These are phyloP conservation scores for Cicer bijugum DNA, from an alignment of 306 rosid genomes.

Conservation along the genomic window DNA sequence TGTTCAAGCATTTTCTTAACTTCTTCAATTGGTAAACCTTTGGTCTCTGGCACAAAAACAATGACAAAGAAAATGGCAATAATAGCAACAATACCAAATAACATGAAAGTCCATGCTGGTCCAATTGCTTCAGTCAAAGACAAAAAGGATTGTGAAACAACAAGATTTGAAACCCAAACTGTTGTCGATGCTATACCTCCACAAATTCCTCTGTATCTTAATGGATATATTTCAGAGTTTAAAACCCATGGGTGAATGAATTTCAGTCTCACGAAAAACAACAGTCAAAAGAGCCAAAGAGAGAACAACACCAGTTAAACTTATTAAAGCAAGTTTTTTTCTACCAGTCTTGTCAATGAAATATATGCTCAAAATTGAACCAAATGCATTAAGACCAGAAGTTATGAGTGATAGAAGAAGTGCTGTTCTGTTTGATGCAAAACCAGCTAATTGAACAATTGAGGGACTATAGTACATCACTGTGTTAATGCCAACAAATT, in stretches of 20 bases:
- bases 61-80: constrained; percentile 61
- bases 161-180: constrained; percentile 63
- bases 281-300: constrained; percentile 51
- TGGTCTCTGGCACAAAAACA: constrained; percentile 67
- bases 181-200: constrained; percentile 76
- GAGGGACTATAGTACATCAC: constrained; percentile 75
- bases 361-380: constrained; percentile 63
- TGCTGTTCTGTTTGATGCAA: constrained; percentile 61
- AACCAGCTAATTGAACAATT: constrained; percentile 62
- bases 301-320: constrained; percentile 54
- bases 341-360: constrained; percentile 66
- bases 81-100: constrained; percentile 56
- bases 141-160: constrained; percentile 66
- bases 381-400: constrained; percentile 59
- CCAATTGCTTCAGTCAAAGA: constrained; percentile 59
- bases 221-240: constrained; percentile 74
- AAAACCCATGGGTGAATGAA: constrained; percentile 76
- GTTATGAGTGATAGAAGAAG: constrained; percentile 62
- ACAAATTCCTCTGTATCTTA: constrained; percentile 62
- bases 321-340: constrained; percentile 53
- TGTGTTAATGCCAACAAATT: constrained; percentile 70
- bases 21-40: constrained; percentile 70
- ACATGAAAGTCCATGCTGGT: constrained; percentile 62
- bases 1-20: constrained; percentile 67
- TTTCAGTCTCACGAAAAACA: constrained; percentile 47